Base-by-base conservation (phyloP, 345 rosid species). In the Murraya koenigii region DNA sequence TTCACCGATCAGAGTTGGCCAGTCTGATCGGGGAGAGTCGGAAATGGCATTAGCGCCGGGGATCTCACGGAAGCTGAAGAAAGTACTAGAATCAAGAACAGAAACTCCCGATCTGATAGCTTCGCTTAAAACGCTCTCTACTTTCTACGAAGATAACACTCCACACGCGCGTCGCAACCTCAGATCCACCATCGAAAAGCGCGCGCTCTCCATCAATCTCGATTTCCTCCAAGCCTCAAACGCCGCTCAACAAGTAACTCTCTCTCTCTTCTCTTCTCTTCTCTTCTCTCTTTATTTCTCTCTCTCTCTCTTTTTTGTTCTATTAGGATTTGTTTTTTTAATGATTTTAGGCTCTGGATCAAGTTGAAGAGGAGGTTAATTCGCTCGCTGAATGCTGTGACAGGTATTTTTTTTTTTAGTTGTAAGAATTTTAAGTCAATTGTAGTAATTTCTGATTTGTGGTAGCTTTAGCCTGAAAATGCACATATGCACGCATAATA, bases 171-270 rank as follows among this genome's bases (percentile, higher is more conserved):
- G 99, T 17, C 97, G 97, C 79, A 92, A 92, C 81, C 99, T 96
- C 85, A 88, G 98, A 93, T 96, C 98, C 82, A 88, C 98, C 86
- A 88, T 96, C 78, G 98, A 96, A 92, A 90, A 94, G 79, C 98
- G 99, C 56, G 87, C 98, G 58, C 98, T 96, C 70, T 80, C 84
- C 81, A 92, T 96, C 89, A 91, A 96, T 67, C 80, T 75, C 30
- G 94, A 94, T 74, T 96, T 96, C 71, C 95, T 96, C 13, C 88
- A 72, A 7, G 95, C 98, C 58, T 93, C 98, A 49, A 78, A 82
- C 56, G 77, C 93, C 47, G 88, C 98, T 49, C 99, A 94, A 86
- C 87, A 78, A 70, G 93, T 84, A 4, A 11, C 76, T 78, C 61
- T n/a, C 28, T 9, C 6, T 23, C 2, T 76, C 76, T 64, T 17